Evolutionary conservation across 2,329 filamentous ascomycete genomes (phyloP).

Genomic region (Chrysoporthe deuterocubensis): DNA sequence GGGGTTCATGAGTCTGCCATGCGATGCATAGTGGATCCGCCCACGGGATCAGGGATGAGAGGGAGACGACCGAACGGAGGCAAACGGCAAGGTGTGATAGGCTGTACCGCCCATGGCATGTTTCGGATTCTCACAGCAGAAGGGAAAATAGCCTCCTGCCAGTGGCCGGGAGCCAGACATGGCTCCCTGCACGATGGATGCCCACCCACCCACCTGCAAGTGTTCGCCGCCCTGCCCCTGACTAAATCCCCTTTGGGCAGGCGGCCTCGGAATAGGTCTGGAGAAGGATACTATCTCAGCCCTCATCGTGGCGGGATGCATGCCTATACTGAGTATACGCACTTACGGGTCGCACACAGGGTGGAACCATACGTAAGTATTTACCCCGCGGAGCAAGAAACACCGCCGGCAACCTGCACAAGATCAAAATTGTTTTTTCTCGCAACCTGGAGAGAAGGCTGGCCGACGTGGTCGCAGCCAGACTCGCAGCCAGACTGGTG

Average conservation of each 20-base stretch:
- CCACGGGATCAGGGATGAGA: conserved; percentile 36
- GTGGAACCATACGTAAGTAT: background rate
- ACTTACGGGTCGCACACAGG: background rate
- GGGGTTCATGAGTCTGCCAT: conserved; percentile 40
- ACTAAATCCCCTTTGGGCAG: conserved; percentile 28
- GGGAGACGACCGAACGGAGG: conserved; percentile 28
- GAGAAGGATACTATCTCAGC: background rate
- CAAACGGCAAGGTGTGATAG: conserved; percentile 36
- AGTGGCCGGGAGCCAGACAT: conserved; percentile 19
- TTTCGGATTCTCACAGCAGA: conserved; percentile 40
- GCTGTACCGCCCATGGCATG: conserved; percentile 36
- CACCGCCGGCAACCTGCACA: background rate
- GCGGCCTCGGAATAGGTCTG: conserved; percentile 12
- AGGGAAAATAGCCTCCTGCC: conserved; percentile 32
- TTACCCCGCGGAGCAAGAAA: background rate
- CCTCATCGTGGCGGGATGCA: background rate
- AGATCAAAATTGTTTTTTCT: background rate
- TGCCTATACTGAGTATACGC: background rate
- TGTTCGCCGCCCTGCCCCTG: conserved; percentile 30
- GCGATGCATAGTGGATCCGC: conserved; percentile 44
- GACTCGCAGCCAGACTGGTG: background rate
- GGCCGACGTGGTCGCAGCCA: background rate
- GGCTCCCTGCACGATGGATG: conserved; percentile 17
- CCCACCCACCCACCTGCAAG: conserved; percentile 24
- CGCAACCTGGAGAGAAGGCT: background rate